phyloP scores from a whole-genome alignment of 345 rosid species.

The Populus alba region DNA sequence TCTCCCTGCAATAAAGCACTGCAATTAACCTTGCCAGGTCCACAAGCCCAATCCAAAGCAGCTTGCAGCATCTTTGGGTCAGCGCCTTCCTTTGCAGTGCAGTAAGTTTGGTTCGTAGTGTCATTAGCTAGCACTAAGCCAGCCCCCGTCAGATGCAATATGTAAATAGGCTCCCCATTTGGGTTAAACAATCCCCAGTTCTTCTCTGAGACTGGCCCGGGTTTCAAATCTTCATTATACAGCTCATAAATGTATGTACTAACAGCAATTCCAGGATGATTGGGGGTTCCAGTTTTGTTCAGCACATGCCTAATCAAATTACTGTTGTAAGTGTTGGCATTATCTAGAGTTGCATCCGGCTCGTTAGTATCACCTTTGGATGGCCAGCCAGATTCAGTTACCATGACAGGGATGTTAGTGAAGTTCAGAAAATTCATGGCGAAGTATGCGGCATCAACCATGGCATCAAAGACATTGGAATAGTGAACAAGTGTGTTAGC shows the following conservation, averaged over 20 bases:
- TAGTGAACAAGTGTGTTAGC: conserved; percentile 91
- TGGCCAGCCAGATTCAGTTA: conserved; percentile 96
- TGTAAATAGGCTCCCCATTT: conserved; percentile 71
- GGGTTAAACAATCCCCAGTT: conserved; percentile 93
- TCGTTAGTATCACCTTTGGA: conserved; percentile 81
- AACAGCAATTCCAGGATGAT: conserved; percentile 74
- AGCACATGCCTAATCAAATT: conserved; percentile 84
- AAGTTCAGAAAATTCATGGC: conserved; percentile 80
- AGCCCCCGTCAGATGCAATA: conserved; percentile 62
- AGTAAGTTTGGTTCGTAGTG: conserved; percentile 89
- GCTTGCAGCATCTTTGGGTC: conserved; percentile 96
- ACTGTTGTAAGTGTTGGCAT: conserved; percentile 91
- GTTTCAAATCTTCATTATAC: conserved; percentile 81
- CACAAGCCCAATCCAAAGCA: conserved; percentile 98
- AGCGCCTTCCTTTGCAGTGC: conserved; percentile 66
- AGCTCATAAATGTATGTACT: conserved; percentile 92
- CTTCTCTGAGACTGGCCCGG: conserved; percentile 74
- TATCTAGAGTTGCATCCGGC: conserved; percentile 71
- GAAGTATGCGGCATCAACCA: conserved; percentile 87
- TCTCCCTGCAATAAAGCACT: conserved; percentile 74
- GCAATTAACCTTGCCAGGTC: conserved; percentile 94
- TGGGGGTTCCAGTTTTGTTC: conserved; percentile 93
- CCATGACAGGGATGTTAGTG: conserved; percentile 77
- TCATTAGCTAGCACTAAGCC: conserved; percentile 69
- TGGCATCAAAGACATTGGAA: conserved; percentile 89